Evolutionary conservation across 345 rosid genomes (phyloP), one percentile per base, ranked within the genome.

Genomic region (Syzygium grande): DNA sequence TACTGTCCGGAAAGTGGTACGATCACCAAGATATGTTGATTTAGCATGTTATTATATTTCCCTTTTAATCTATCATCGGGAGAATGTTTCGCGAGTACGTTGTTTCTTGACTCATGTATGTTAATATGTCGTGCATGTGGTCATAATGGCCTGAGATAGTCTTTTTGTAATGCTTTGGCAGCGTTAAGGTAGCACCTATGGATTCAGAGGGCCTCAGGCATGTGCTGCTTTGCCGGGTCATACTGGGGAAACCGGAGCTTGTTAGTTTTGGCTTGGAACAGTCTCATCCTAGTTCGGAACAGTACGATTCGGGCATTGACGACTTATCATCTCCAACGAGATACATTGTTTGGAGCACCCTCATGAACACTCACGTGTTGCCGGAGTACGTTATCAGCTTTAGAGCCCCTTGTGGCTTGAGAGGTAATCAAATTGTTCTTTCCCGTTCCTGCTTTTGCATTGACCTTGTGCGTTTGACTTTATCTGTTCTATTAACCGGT

Each of bases 241-340:
- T 96, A 84, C 85, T 91, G 49, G 99, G 99, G n/a, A 95, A 94
- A 30, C 17, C 92, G 11, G 98, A 98, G 94, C 87, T 89, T 34
- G 92, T 97, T 77, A 92, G 27, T 52, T 93, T 94, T 38, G 96
- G 98, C 51, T 93, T 95, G 27, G 87, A 88, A 27, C 96, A 93
- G 87, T 87, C 86, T 6, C 94, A 91, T 89, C 98, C 96, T 11
- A 93, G 94, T 88, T 95, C 94, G 3, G 88, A 65, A 14, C 94
- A 95, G 34, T 96, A 93, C 41, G 98, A 96, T 90, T 94, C 94
- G 2, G 98, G 97, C 53, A 91, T 96, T 0, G 99, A 97, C 68
- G 80, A 90, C 83, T 85, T 95, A 9, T 58, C 84, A 5, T 88
- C 92, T 49, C 97, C 99, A 0, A 95, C 61, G 53, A 97, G 92